A percentile compares a stretch with the other conserved stretches of the same genome.
These are phyloP conservation scores for Talaromyces sp. DNA, from an alignment of 2,329 filamentous ascomycete species.

Conservation along the genomic window DNA sequence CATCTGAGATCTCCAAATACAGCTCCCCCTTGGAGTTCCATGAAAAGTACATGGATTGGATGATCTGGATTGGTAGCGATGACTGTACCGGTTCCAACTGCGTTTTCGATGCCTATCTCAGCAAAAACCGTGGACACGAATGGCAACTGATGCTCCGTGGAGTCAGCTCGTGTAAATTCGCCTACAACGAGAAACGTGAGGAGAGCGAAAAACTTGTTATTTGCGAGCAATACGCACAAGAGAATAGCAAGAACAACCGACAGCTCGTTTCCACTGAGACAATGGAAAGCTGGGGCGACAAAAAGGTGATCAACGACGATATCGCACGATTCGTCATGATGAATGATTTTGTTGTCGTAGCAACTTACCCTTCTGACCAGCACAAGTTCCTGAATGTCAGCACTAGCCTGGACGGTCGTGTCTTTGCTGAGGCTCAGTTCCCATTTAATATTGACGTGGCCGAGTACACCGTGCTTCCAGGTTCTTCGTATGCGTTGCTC, in stretches of 20 bases:
- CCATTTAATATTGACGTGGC: slow-evolving; percentile 80
- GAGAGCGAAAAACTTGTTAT: slow-evolving; percentile 66
- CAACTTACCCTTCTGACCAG: slow-evolving; percentile 65
- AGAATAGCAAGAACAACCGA: slow-evolving; percentile 64
- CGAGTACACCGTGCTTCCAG: slow-evolving; percentile 90
- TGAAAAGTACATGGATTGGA: slow-evolving; percentile 80
- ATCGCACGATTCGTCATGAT: slow-evolving; percentile 89
- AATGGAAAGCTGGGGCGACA: slow-evolving; percentile 65
- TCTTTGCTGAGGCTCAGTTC: slow-evolving; percentile 82
- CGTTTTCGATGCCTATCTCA: slow-evolving; percentile 73
- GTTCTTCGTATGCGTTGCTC: slow-evolving; percentile 91
- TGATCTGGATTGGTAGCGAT: slow-evolving; percentile 80
- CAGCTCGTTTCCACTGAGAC: slow-evolving; percentile 70
- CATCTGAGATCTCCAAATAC: slow-evolving; percentile 22
- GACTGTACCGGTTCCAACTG: slow-evolving; percentile 70
- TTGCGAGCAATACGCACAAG: slow-evolving; percentile 65
- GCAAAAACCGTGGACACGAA: slow-evolving; percentile 73
- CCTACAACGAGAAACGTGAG: slow-evolving; percentile 63
- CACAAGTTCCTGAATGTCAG: slow-evolving; percentile 72
- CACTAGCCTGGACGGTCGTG: slow-evolving; percentile 80
- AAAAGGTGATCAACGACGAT: slow-evolving; percentile 66
- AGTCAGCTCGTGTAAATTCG: slow-evolving; percentile 84
- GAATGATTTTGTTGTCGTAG: slow-evolving; percentile 94
- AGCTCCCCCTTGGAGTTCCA: slow-evolving; percentile 74
- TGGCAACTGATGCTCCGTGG: slow-evolving; percentile 77